Base-by-base conservation (phyloP, 73 alveolate species). In the Paramecium biaurelia region DNA sequence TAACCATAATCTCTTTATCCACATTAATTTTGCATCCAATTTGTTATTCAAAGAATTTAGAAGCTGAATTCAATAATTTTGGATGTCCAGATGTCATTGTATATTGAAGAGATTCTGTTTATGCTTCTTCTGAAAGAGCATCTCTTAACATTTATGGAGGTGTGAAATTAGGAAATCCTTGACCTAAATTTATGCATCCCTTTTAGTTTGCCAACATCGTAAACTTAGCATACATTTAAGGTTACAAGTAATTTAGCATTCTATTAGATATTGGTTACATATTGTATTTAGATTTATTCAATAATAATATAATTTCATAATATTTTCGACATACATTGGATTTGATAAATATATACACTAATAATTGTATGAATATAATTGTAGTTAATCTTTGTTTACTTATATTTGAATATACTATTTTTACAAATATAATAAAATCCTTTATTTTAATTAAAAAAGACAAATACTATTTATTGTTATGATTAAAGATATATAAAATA, bases 151-250 rank as follows among this genome's bases (percentile, higher is more conserved):
- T 70, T 8, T 68, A 45, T 41, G 94, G 94, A 49, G 94, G 79
- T 43, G 43, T 56, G 67, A 76, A 89, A 45, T 89, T 89, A 23
- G 94, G 94, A 28, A 89, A 89, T 32, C 94, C 94, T 89, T 89
- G 53, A 11, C 94, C 94, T 72, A 70, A 70, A 70, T 41, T 85
- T 20, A 85, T 30, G 12, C 90, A 79, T 14, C 74, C 90, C 70
- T 43, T 23, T 42, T 79, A 12, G 12, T 42, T 23, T 23, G 90
- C 90, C 63, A 79, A 41, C 56, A 23, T 24, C 2, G 76, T 79
- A 21, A 79, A 79, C 28, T 45, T 79, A 53, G 76, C 90, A 79
- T 79, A 79, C 90, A 79, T 79, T 41, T 41, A 53, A 24, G 90
- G 72, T 47, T 79, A 15, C 49, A 30, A 21, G 45, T 79, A 79